A percentile compares a stretch with the other conserved stretches of the same genome.
Evolutionary conservation across 495 filamentous ascomycete species (phyloP).

Genomic region (Darksidea phi): DNA sequence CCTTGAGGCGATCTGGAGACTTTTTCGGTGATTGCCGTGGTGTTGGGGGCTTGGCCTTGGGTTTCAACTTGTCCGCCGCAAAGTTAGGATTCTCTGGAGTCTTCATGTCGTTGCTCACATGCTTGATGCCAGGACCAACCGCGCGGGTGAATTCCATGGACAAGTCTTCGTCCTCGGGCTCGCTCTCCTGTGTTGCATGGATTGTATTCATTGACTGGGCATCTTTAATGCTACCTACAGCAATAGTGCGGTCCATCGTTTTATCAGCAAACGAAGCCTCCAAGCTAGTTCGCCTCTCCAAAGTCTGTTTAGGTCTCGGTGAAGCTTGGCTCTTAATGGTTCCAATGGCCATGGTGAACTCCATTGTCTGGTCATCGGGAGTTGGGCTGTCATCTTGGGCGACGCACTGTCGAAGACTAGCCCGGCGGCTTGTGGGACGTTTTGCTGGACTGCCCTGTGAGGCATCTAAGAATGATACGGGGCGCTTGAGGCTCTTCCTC

Average conservation of each 20-base stretch:
- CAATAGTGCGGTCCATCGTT: slow-evolving; percentile 70
- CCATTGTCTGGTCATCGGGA: background rate
- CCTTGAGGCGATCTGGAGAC: slow-evolving; percentile 13
- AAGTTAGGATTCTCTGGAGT: slow-evolving; percentile 15
- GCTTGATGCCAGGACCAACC: slow-evolving; percentile 61
- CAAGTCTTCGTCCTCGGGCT: slow-evolving; percentile 57
- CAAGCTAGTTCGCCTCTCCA: slow-evolving; percentile 1
- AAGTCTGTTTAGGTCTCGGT: background rate
- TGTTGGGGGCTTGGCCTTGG: slow-evolving; percentile 9
- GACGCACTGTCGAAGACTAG: slow-evolving; percentile 15
- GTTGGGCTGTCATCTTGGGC: background rate
- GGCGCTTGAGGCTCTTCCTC: slow-evolving; percentile 36
- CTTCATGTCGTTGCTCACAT: slow-evolving; percentile 6
- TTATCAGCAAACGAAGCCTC: slow-evolving; percentile 36
- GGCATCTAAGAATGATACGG: slow-evolving; percentile 17
- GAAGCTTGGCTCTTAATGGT: background rate
- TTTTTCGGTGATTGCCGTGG: slow-evolving; percentile 22
- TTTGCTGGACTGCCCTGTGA: slow-evolving; percentile 36
- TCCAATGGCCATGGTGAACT: slow-evolving; percentile 2
- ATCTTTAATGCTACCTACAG: slow-evolving; percentile 61
- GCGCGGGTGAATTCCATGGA: slow-evolving; percentile 81
- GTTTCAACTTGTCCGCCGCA: background rate
- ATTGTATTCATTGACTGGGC: background rate
- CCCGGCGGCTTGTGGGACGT: slow-evolving; percentile 25
- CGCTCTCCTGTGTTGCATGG: background rate